Evolutionary conservation across 129 eudicot genomes (phyloP).

Genomic region (Pulicaria dysenterica): DNA sequence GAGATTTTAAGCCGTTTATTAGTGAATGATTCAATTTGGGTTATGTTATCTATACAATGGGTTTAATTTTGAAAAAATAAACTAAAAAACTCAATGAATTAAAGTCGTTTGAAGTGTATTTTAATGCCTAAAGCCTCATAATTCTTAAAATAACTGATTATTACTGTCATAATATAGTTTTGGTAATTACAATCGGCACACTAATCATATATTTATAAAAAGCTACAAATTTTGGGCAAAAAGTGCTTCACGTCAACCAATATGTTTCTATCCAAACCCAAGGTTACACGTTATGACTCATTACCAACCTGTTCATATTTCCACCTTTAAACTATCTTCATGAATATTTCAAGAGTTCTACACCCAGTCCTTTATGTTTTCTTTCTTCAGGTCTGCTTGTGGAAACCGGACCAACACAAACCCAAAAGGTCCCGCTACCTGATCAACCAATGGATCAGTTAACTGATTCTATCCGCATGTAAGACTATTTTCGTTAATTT

Average conservation of each 20-base stretch:
- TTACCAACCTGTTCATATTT: neutral
- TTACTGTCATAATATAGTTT: too few species aligned
- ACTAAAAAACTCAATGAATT: neutral
- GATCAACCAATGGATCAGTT: slow-evolving; percentile 57
- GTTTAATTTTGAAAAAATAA: neutral
- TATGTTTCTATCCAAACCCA: neutral
- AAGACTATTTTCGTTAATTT: too few species aligned
- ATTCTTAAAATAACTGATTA: too few species aligned
- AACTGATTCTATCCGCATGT: slow-evolving; percentile 60
- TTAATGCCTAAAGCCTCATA: neutral
- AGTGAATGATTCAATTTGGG: neutral
- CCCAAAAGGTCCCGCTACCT: slow-evolving; percentile 46
- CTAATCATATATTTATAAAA: too few species aligned
- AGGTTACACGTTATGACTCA: neutral
- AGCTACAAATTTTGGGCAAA: neutral
- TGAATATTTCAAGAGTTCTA: neutral
- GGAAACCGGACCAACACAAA: slow-evolving; percentile 76
- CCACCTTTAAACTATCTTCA: neutral
- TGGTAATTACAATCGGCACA: too few species aligned
- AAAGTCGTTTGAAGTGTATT: neutral
- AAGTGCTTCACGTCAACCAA: neutral
- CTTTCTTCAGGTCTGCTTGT: slow-evolving; percentile 47
- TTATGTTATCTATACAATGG: neutral
- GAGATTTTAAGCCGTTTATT: neutral
- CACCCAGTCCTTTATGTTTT: neutral